Evolutionary conservation across 371 early-diverging fungal genomes (phyloP).

Genomic region (Rhizopus stolonifer): DNA sequence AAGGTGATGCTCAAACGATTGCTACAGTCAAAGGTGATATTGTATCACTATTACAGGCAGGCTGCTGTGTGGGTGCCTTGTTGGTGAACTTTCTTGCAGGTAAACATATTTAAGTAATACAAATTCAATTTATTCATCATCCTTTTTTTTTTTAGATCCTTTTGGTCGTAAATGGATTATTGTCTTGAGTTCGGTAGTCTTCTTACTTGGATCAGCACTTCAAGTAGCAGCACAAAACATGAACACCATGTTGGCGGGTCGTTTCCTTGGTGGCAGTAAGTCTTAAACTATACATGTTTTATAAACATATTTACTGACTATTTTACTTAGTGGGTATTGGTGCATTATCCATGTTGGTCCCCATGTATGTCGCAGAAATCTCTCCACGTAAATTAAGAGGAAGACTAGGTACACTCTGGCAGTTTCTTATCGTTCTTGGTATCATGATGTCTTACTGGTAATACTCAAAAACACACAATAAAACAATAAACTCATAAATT

Average conservation of each 20-base stretch:
- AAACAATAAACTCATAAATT: background rate
- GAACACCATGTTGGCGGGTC: slow-evolving; percentile 39
- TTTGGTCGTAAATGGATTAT: slow-evolving; percentile 43
- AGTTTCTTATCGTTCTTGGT: slow-evolving; percentile 45
- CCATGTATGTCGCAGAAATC: slow-evolving; percentile 51
- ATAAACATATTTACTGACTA: too few species aligned
- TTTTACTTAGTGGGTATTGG: slow-evolving; percentile 52
- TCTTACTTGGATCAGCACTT: slow-evolving; percentile 36
- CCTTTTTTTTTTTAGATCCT: slow-evolving; percentile 25
- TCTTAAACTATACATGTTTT: too few species aligned
- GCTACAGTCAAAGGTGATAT: slow-evolving; percentile 42
- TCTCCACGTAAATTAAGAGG: slow-evolving; percentile 44
- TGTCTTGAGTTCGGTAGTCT: slow-evolving; percentile 30
- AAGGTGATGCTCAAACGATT: slow-evolving; percentile 22
- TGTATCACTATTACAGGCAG: slow-evolving; percentile 43
- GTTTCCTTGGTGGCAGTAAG: slow-evolving; percentile 49
- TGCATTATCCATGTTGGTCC: slow-evolving; percentile 40
- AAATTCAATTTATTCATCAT: background rate
- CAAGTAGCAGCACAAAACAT: slow-evolving; percentile 42
- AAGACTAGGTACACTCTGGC: slow-evolving; percentile 47
- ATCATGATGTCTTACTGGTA: slow-evolving; percentile 53
- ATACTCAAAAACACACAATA: background rate
- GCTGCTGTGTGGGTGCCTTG: slow-evolving; percentile 46
- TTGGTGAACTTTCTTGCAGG: slow-evolving; percentile 45
- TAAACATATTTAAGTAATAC: slow-evolving; percentile 6